Evolutionary conservation across 352 stramenopile genomes (phyloP).

Genomic region (Globisporangium nodosum): DNA sequence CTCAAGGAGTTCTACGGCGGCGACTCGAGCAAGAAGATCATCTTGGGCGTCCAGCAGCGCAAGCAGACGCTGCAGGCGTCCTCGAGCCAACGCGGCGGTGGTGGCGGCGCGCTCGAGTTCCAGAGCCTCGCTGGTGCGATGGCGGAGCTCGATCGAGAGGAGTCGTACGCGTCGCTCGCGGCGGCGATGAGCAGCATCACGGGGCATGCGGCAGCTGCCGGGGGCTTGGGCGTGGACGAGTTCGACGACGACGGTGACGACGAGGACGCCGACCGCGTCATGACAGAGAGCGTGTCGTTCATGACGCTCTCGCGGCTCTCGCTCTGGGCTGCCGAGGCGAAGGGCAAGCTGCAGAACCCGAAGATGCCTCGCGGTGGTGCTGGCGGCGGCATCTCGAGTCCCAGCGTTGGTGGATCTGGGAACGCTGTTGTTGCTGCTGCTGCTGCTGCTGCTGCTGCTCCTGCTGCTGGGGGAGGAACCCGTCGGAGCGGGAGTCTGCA

Average conservation of each 20-base stretch:
- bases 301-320: constrained; percentile 52
- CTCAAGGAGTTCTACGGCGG: constrained; percentile 56
- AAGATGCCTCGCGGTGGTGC: neutral
- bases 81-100: neutral
- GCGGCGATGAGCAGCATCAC: constrained; percentile 36
- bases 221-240: constrained; percentile 3
- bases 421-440: too few relatives aligned
- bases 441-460: too few relatives aligned
- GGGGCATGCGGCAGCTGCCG: neutral
- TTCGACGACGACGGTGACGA: constrained; percentile 25
- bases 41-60: constrained; percentile 40
- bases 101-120: constrained; percentile 10
- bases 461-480: neutral
- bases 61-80: constrained; percentile 26
- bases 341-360: constrained; percentile 31
- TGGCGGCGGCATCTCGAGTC: too few relatives aligned
- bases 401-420: too few relatives aligned
- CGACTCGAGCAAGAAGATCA: constrained; percentile 48
- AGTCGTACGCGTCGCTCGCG: constrained; percentile 48
- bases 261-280: constrained; percentile 15
- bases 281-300: constrained; percentile 59
- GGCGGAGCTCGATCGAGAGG: constrained; percentile 40
- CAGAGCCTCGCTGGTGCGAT: constrained; percentile 18
- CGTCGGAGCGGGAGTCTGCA: neutral
- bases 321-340: constrained; percentile 49